Conservation (phyloP, 805 yeast species). For the Sungouiella blattae region DNA sequence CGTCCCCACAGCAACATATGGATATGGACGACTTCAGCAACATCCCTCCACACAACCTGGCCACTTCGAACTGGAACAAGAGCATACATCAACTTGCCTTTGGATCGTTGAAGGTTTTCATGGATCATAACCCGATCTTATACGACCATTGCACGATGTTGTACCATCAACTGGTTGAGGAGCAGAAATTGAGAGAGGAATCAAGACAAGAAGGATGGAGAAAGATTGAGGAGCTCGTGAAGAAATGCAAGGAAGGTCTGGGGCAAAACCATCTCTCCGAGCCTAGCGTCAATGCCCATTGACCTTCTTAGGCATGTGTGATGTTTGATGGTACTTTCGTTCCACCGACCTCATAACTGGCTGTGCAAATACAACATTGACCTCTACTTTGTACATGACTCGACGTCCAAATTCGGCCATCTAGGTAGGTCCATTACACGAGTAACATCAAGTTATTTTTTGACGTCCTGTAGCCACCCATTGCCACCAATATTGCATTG, state of each 20-base stretch:
- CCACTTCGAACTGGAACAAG: conserved; percentile 81
- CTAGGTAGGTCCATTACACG: too few relatives aligned
- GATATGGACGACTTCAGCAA: conserved; percentile 31
- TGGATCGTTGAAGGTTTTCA: conserved; percentile 84
- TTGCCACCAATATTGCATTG: too few relatives aligned
- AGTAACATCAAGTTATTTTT: too few relatives aligned
- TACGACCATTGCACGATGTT: conserved; percentile 91
- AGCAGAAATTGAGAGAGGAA: conserved; percentile 60
- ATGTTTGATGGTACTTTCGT: too few relatives aligned
- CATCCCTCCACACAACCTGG: conserved; percentile 42
- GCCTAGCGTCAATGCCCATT: conserved; percentile 11
- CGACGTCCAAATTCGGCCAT: too few relatives aligned
- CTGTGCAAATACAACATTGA: too few relatives aligned
- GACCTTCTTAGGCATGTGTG: too few relatives aligned
- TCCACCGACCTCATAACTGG: too few relatives aligned
- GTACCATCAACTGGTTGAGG: conserved; percentile 76
- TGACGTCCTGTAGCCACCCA: too few relatives aligned
- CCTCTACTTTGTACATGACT: too few relatives aligned
- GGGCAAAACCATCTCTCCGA: conserved; percentile 6
- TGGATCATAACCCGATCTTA: conserved; percentile 87
- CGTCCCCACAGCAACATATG: conserved; percentile 29
- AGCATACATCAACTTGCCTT: conserved; percentile 89
- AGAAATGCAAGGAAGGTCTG: conserved; percentile 11
- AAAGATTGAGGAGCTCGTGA: conserved; percentile 59
- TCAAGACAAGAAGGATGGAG: conserved; percentile 70